These are phyloP conservation scores for Salicornia ramosissima DNA, from an alignment of 148 eudicot species.

Conservation along the genomic window DNA sequence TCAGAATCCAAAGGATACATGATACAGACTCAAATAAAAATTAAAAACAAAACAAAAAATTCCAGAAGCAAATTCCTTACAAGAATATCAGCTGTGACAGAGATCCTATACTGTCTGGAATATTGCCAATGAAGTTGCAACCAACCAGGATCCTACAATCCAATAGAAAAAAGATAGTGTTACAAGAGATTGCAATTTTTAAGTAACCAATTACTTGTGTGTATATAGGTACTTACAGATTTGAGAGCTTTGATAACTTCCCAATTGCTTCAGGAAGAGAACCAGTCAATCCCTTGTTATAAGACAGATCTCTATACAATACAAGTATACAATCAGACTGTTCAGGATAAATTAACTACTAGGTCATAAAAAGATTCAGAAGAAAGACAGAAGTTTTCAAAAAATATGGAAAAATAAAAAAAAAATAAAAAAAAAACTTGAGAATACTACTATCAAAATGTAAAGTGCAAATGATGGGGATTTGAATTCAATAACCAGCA, in stretches of 20 bases:
- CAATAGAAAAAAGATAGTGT: not conserved
- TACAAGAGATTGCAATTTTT: not conserved
- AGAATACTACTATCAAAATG: not conserved
- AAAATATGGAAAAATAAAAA: not conserved
- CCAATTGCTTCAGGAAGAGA: slow-evolving; percentile 63
- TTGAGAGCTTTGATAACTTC: slow-evolving; percentile 41
- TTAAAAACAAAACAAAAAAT: not conserved
- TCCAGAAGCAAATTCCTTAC: slow-evolving; percentile 38
- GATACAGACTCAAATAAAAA: no score
- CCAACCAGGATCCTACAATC: slow-evolving; percentile 60
- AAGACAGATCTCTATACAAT: slow-evolving; percentile 66
- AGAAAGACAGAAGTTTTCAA: not conserved
- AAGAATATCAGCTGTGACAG: slow-evolving; percentile 40
- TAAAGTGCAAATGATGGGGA: not conserved
- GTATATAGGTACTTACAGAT: slow-evolving; percentile 39
- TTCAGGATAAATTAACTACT: not conserved
- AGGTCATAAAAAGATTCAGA: not conserved
- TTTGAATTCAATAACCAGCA: not conserved
- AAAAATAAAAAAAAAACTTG: not conserved
- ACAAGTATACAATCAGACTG: not conserved
- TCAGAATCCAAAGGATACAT: no score
- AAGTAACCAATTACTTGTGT: not conserved
- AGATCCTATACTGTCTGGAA: slow-evolving; percentile 72
- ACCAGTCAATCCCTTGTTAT: slow-evolving; percentile 61
- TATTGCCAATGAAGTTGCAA: slow-evolving; percentile 61